Evolutionary conservation across 2,329 filamentous ascomycete species (phyloP), one percentile per base, ranked within the genome.

Genomic region (Clarireedia hainanense): DNA sequence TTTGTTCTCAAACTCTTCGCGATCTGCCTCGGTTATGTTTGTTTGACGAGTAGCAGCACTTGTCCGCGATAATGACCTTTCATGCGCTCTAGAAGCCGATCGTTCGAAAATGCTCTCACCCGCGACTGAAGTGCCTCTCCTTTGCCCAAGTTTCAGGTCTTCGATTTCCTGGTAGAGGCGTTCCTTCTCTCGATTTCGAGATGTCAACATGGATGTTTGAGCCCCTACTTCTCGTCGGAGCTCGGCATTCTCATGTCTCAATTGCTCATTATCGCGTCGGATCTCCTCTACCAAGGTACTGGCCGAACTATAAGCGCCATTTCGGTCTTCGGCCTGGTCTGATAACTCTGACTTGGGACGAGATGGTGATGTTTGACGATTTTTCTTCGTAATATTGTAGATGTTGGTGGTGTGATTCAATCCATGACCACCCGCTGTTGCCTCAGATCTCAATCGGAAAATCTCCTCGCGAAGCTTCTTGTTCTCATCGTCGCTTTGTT

Each of bases 151-250:
- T 73, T 97, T 99, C 60, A 99, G 77, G 59, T 96, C 91, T 72
- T 99, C 94, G 60, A 97, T 97, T 69, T 99, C 92, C 68, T 96
- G 90, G 70, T 97, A 95, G 7, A 99, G 77, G 5, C 91, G 84
- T 69, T 97, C 91, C 68, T 96, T 95, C 69, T 99, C 94, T 26
- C 91, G 87, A 67, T 96, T 96, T 24, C 94, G 82, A 37, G 94
- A 97, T 1, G 92, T 96, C 36, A 99, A 80, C 90, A 99, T 97
- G 0, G 91, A 96, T 0, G 91, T 95, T 70, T 99, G 94, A 2
- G 94, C 94, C 59, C 91, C 90, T 30, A 97, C 88, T 70, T 97
- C 91, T 53, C 91, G 87, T 52, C 92, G 84, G 34, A 99, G 73
- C 69, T 96, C 92, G 2, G 90, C 89, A 65, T 96, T 97, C 67